Percentiles rank a stretch among this genome's conserved stretches.
phyloP scores from a whole-genome alignment of 2,329 filamentous ascomycete species.

The Cadophora malorum region DNA sequence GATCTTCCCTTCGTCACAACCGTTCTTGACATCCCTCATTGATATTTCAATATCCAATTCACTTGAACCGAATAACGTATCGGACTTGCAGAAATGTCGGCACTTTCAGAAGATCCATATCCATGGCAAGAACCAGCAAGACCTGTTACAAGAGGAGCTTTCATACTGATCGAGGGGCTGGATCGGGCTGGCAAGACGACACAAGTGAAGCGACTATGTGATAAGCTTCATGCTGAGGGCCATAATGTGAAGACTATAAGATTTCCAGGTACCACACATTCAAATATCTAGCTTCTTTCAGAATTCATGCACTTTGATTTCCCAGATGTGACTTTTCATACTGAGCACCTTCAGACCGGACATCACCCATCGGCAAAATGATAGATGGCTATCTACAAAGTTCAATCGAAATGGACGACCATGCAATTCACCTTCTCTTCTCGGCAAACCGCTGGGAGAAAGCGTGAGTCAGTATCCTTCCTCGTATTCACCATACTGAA shows the following conservation, averaged over 20 bases:
- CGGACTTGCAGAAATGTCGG: constrained; percentile 28
- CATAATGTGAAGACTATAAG: constrained; percentile 63
- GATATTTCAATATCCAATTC: background rate
- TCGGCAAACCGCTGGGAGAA: constrained; percentile 75
- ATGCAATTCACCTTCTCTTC: constrained; percentile 75
- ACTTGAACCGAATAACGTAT: background rate
- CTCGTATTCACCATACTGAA: background rate
- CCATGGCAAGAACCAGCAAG: constrained; percentile 41
- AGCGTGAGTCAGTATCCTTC: constrained; percentile 32
- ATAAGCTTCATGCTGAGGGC: constrained; percentile 57
- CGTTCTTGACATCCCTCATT: background rate
- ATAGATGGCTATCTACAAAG: constrained; percentile 71
- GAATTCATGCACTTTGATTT: too few relatives aligned
- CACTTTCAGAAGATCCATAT: constrained; percentile 25
- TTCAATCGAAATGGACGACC: constrained; percentile 67
- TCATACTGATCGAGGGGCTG: constrained; percentile 75
- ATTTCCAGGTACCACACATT: constrained; percentile 72
- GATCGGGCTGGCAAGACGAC: constrained; percentile 77
- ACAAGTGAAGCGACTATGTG: constrained; percentile 65
- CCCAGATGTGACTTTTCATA: constrained; percentile 14
- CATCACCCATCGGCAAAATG: constrained; percentile 70
- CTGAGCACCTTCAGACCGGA: constrained; percentile 58
- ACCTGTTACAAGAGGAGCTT: constrained; percentile 55
- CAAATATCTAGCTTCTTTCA: too few relatives aligned
- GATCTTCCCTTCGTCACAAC: background rate